phyloP scores from a whole-genome alignment of 129 eudicot genomes.

The Arctium lappa region DNA sequence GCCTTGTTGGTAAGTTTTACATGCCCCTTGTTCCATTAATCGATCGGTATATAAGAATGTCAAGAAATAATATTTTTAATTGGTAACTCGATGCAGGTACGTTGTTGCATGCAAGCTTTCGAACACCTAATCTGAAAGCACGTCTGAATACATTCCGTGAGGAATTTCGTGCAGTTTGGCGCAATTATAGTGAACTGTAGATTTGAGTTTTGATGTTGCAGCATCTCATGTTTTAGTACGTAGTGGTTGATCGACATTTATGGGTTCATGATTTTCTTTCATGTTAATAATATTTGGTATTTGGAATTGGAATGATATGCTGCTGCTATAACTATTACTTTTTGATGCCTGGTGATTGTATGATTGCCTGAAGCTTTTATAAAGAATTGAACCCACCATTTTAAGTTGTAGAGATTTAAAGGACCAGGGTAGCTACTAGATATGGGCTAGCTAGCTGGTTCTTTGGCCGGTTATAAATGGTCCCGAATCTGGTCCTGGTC shows the following conservation, averaged over 20 bases:
- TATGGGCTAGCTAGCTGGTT: no score
- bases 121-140: constrained; percentile 82
- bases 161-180: constrained; percentile 88
- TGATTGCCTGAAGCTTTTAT: background rate
- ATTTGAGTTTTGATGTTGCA: background rate
- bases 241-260: background rate
- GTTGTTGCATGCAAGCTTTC: constrained; percentile 66
- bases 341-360: background rate
- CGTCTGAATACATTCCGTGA: constrained; percentile 82
- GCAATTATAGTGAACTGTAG: constrained; percentile 80
- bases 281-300: constrained; percentile 10
- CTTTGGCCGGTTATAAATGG: background rate
- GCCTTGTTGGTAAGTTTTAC: constrained; percentile 46
- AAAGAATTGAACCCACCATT: background rate
- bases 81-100: constrained; percentile 42
- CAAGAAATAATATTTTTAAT: background rate
- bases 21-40: background rate
- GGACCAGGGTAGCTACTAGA: background rate
- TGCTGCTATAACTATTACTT: background rate
- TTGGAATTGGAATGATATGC: background rate
- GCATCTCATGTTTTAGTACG: background rate
- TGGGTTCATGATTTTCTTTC: background rate
- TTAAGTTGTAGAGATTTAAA: background rate
- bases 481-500: no score
- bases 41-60: background rate